These are phyloP conservation scores for Sclerotinia sclerotiorum DNA, from an alignment of 2,329 filamentous ascomycete species.

Conservation along the genomic window DNA sequence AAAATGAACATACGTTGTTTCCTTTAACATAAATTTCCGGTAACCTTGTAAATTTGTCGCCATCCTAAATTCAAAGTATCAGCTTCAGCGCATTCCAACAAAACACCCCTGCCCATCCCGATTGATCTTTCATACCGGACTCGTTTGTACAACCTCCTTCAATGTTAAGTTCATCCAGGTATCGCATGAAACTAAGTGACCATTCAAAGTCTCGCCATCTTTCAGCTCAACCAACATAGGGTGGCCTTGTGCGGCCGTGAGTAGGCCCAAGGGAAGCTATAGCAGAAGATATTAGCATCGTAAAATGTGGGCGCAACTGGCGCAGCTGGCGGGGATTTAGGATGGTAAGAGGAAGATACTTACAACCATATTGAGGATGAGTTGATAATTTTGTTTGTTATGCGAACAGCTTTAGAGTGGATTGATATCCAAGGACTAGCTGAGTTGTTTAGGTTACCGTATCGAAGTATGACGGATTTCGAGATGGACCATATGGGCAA, in stretches of 20 bases:
- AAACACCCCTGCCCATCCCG: background rate
- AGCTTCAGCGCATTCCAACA: conserved; percentile 13
- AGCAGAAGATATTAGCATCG: background rate
- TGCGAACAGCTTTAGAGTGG: conserved; percentile 3
- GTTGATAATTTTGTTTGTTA: conserved; percentile 8
- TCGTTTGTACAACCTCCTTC: conserved; percentile 96
- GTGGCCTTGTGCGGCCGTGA: conserved; percentile 95
- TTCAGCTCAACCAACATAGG: conserved; percentile 98
- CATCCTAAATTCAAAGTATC: conserved; percentile 58
- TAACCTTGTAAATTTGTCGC: conserved; percentile 88
- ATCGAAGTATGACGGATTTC: conserved; percentile 3
- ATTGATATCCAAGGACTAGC: conserved; percentile 9
- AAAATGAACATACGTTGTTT: conserved; percentile 70
- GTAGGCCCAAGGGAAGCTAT: conserved; percentile 73
- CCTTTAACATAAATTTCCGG: conserved; percentile 95
- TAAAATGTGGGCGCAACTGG: background rate
- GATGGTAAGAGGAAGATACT: background rate
- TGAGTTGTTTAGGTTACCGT: conserved; percentile 8
- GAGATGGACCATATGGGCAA: background rate
- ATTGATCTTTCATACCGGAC: conserved; percentile 55
- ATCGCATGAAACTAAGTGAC: conserved; percentile 93
- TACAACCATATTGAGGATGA: conserved; percentile 19
- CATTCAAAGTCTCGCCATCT: conserved; percentile 96
- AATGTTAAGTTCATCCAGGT: conserved; percentile 99
- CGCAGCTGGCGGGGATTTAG: background rate